Conservation (phyloP, 768 basidiomycete species). For the Hericium alpestre region DNA sequence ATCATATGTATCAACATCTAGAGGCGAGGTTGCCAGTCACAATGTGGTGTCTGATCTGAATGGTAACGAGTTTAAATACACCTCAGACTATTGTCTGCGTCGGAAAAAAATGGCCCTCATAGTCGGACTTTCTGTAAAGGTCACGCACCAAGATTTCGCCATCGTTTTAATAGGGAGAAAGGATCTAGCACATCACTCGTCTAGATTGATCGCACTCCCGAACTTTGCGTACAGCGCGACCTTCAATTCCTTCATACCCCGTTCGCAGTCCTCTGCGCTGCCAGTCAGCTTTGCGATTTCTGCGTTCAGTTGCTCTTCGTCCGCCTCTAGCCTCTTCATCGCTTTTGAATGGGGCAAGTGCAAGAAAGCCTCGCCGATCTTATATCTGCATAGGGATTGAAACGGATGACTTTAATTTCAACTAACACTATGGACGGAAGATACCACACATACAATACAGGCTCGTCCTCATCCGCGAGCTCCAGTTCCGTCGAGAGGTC, state of each 20-base stretch:
- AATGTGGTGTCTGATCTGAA: too few relatives aligned
- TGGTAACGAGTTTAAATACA: too few relatives aligned
- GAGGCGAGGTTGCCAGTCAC: too few relatives aligned
- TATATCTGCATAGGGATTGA: conserved; percentile 46
- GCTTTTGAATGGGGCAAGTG: conserved; percentile 66
- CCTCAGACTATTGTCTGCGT: too few relatives aligned
- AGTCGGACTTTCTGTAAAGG: too few relatives aligned
- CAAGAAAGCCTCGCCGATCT: conserved; percentile 81
- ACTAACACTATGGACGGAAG: too few relatives aligned
- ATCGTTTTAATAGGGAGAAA: too few relatives aligned
- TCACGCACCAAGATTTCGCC: too few relatives aligned
- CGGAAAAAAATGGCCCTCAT: too few relatives aligned
- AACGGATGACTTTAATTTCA: too few relatives aligned
- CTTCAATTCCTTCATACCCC: conserved; percentile 73
- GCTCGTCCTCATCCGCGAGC: conserved; percentile 76
- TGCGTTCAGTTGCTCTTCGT: conserved; percentile 47
- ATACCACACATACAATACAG: conserved; percentile 68
- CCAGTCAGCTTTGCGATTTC: conserved; percentile 41
- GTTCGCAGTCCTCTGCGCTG: conserved; percentile 56
- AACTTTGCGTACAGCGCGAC: conserved; percentile 81
- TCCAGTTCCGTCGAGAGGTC: conserved; percentile 84
- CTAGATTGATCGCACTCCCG: conserved; percentile 85
- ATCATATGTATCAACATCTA: too few relatives aligned
- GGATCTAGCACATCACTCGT: conserved; percentile 37
- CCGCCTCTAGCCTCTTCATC: conserved; percentile 57